These are phyloP conservation scores for Xylaria bambusicola DNA, from an alignment of 495 filamentous ascomycete species.

Conservation along the genomic window DNA sequence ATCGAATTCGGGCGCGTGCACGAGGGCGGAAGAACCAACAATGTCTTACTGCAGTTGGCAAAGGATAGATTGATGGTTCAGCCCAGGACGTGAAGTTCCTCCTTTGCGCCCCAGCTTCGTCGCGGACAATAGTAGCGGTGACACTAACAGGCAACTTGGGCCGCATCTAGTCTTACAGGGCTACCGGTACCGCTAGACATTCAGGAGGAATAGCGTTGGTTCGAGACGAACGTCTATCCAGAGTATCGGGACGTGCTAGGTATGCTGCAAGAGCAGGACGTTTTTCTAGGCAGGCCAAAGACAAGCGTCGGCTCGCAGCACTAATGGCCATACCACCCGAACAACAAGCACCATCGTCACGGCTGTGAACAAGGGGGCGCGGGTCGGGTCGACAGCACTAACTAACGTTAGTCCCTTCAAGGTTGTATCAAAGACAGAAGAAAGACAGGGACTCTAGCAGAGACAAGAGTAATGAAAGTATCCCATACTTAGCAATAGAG, in stretches of 20 bases:
- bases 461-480: neutral
- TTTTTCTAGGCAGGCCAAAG: too few relatives aligned
- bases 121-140: neutral
- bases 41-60: slow-evolving; percentile 10
- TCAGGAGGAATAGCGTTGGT: neutral
- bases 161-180: neutral
- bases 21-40: slow-evolving; percentile 7
- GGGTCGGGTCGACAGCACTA: neutral
- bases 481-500: neutral
- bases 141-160: neutral
- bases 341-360: too few relatives aligned
- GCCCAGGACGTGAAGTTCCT: neutral
- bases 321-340: too few relatives aligned
- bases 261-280: neutral
- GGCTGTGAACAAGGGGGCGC: neutral
- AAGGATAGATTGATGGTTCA: too few relatives aligned
- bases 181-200: neutral
- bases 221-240: slow-evolving; percentile 2
- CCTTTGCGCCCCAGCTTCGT: neutral
- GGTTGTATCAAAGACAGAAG: too few relatives aligned
- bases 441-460: neutral
- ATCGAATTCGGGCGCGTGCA: slow-evolving; percentile 11
- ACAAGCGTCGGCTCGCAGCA: too few relatives aligned
- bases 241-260: slow-evolving; percentile 11
- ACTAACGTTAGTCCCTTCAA: too few relatives aligned